Percentiles rank a stretch among this genome's conserved stretches.
phyloP scores from a whole-genome alignment of 805 yeast genomes.

The Candida multigemmis region DNA sequence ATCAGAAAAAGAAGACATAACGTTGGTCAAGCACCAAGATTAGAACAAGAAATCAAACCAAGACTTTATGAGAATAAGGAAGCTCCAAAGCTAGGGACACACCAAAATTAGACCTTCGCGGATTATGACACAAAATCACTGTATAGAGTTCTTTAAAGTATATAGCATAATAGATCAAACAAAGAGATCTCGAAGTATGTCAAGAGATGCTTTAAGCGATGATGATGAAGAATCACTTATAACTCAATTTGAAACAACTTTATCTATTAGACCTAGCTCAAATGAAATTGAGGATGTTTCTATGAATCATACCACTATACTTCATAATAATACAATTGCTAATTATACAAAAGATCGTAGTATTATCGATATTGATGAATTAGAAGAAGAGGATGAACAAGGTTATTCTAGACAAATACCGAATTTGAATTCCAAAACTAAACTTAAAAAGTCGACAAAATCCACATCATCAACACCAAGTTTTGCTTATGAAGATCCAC shows the following conservation, averaged over 20 bases:
- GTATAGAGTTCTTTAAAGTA: conserved; percentile 1
- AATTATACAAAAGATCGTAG: conserved; percentile 21
- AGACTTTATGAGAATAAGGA: not conserved
- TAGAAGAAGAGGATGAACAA: conserved; percentile 31
- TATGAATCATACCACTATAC: conserved; percentile 30
- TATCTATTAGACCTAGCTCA: conserved; percentile 29
- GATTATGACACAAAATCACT: not conserved
- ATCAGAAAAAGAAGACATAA: conserved; percentile 61
- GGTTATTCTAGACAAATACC: conserved; percentile 23
- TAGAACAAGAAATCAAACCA: conserved; percentile 14
- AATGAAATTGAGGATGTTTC: conserved; percentile 28
- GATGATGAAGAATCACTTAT: conserved; percentile 29
- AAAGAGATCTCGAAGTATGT: conserved; percentile 3
- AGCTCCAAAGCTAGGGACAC: not conserved
- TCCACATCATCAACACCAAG: too few relatives aligned
- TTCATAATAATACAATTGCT: conserved; percentile 15
- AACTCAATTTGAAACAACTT: conserved; percentile 35
- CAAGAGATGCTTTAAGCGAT: conserved; percentile 6
- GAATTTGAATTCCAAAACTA: conserved; percentile 23
- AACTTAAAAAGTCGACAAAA: too few relatives aligned
- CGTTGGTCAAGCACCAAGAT: conserved; percentile 32
- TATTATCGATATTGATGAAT: conserved; percentile 22
- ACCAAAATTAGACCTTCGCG: not conserved
- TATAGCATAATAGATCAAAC: conserved; percentile 3
- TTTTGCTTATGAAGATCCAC: too few relatives aligned